Conservation (phyloP, 169 alveolate species). For the Miamiensis avidus region DNA sequence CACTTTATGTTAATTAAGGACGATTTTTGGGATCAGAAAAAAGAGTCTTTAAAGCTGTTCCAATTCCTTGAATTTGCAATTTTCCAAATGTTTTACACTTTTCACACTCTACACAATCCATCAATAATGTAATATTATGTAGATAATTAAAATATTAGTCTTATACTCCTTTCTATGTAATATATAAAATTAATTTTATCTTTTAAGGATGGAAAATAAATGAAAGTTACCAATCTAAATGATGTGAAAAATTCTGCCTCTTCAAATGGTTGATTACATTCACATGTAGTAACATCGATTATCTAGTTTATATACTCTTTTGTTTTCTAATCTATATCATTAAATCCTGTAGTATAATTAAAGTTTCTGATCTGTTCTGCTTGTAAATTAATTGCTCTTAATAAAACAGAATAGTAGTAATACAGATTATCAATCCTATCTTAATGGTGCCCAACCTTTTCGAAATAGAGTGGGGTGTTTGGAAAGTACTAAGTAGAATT, state of each 20-base stretch:
- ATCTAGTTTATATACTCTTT: slow-evolving; percentile 25
- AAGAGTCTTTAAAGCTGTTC: slow-evolving; percentile 66
- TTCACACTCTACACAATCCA: slow-evolving; percentile 84
- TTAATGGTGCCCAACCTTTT: slow-evolving; percentile 62
- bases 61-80: slow-evolving; percentile 77
- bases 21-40: slow-evolving; percentile 30
- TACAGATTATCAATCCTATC: slow-evolving; percentile 73
- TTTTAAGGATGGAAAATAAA: no score
- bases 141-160: slow-evolving; percentile 40
- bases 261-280: slow-evolving; percentile 38
- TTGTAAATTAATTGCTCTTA: slow-evolving; percentile 76
- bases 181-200: background rate
- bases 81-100: slow-evolving; percentile 83
- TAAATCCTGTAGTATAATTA: slow-evolving; percentile 62
- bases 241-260: slow-evolving; percentile 33
- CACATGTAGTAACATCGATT: slow-evolving; percentile 5
- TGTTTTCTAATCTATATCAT: slow-evolving; percentile 31
- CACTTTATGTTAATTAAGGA: slow-evolving; percentile 25
- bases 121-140: slow-evolving; percentile 73
- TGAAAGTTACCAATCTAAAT: slow-evolving; percentile 18
- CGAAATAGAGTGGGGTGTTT: slow-evolving; percentile 62
- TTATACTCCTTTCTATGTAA: slow-evolving; percentile 9
- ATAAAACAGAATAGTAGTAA: slow-evolving; percentile 67
- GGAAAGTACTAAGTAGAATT: slow-evolving; percentile 31
- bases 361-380: slow-evolving; percentile 46